Base-by-base conservation (phyloP, 306 rosid species). In the Sechiopsis laciniata region DNA sequence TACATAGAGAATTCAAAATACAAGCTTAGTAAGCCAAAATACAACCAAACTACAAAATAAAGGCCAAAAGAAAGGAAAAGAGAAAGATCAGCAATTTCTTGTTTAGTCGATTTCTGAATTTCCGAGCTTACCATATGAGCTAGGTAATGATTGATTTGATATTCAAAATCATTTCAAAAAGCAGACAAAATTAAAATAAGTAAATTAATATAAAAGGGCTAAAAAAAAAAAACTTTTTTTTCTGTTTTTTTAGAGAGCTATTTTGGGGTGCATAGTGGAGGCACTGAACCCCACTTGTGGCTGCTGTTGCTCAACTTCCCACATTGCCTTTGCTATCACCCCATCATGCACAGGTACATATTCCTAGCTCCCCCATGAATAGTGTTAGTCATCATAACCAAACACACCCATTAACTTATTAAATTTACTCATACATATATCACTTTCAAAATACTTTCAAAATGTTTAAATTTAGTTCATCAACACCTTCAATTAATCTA, bases 231-330 rank as follows among this genome's bases (percentile, higher is more conserved):
- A 32, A 32, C 37, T 1, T 46, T 60, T 2, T 62, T 64, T 14
- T n/a, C 29, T 13, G 65, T n/a, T 67, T 62, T 19, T 79, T 73
- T 78, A 81, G 53, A 80, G 80, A 73, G 87, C 85, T 56, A 83
- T 78, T 76, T 69, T 77, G 67, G 90, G 65, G 75, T 83, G 85
- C 80, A 79, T 75, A 57, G 84, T 73, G 35, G 81, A 53, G 50
- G 86, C 79, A 69, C 67, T 86, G 80, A 86, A 82, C 73, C 90
- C 87, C 76, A 75, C 82, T 75, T 73, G 74, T 74, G 73, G 77
- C 50, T 75, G 82, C 78, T 74, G 48, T 9, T 42, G 48, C 48
- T 42, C 48, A 42, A 42, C 48, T 42, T 42, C 48, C 48, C 48
- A 42, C 48, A 8, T 42, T 42, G 48, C 48, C 48, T 42, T 42